Conservation (phyloP, 108 stramenopile genomes). For the Conticribra guillardii region DNA sequence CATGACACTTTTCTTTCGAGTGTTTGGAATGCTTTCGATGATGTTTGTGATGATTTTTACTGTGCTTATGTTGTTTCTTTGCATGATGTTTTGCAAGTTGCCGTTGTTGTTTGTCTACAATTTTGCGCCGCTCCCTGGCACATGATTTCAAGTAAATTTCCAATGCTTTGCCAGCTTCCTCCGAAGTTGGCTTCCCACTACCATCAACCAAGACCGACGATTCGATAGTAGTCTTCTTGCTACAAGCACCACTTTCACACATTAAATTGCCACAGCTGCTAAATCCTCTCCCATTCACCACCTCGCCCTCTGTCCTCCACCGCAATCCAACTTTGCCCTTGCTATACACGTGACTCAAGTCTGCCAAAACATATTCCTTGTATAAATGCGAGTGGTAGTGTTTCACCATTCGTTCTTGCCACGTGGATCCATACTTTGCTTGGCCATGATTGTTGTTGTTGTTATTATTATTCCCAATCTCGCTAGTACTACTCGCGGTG, state of each 20-base stretch:
- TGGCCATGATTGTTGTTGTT: background rate
- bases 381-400: conserved; percentile 75
- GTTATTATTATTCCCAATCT: no score
- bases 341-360: conserved; percentile 54
- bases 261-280: conserved; percentile 76
- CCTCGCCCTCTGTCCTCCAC: conserved; percentile 81
- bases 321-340: conserved; percentile 64
- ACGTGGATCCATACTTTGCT: conserved; percentile 43
- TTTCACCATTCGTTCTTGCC: conserved; percentile 88
- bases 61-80: no score
- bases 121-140: no score
- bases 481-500: no score
- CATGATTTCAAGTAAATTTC: conserved; percentile 20
- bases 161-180: conserved; percentile 3
- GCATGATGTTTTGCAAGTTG: no score
- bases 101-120: no score
- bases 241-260: conserved; percentile 26
- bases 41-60: no score
- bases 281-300: conserved; percentile 65
- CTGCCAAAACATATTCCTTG: conserved; percentile 84
- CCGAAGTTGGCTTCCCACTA: conserved; percentile 11
- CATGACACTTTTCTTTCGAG: no score
- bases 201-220: no score
- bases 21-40: no score
- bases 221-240: background rate